A percentile compares a stretch with the other conserved stretches of the same genome.
These are phyloP conservation scores for Cicer bijugum DNA, from an alignment of 306 rosid genomes.

Conservation along the genomic window DNA sequence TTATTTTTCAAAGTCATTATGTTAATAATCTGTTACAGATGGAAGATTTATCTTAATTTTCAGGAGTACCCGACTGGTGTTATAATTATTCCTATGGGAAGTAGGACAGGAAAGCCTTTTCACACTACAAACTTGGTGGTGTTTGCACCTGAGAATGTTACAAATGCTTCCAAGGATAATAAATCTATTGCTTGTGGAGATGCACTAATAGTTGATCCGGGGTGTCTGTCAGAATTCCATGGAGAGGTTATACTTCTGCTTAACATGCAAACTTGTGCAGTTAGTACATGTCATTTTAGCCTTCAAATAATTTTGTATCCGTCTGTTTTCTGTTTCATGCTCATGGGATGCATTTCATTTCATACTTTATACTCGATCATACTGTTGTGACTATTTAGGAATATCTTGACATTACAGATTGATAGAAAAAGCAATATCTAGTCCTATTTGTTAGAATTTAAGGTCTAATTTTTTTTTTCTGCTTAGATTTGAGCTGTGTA, in stretches of 20 bases:
- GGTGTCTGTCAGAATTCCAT: constrained; percentile 72
- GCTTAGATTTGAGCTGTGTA: constrained; percentile 11
- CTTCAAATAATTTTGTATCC: constrained; percentile 30
- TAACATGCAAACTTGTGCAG: constrained; percentile 34
- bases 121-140: constrained; percentile 74
- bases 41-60: constrained; percentile 38
- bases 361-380: constrained; percentile 20
- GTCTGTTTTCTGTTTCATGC: constrained; percentile 26
- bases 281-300: constrained; percentile 28
- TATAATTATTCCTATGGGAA: constrained; percentile 70
- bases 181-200: constrained; percentile 69
- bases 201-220: constrained; percentile 90
- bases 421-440: constrained; percentile 32
- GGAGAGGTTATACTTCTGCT: constrained; percentile 68
- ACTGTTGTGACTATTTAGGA: constrained; percentile 1
- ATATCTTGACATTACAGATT: background rate
- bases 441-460: constrained; percentile 30
- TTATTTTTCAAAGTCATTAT: constrained; percentile 29
- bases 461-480: constrained; percentile 2
- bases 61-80: constrained; percentile 90
- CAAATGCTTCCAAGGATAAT: constrained; percentile 46
- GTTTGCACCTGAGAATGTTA: constrained; percentile 65
- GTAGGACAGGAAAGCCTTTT: constrained; percentile 80
- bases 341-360: constrained; percentile 39
- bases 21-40: constrained; percentile 37